Evolutionary conservation across 345 rosid species (phyloP).

Genomic region (Geranium brycei): DNA sequence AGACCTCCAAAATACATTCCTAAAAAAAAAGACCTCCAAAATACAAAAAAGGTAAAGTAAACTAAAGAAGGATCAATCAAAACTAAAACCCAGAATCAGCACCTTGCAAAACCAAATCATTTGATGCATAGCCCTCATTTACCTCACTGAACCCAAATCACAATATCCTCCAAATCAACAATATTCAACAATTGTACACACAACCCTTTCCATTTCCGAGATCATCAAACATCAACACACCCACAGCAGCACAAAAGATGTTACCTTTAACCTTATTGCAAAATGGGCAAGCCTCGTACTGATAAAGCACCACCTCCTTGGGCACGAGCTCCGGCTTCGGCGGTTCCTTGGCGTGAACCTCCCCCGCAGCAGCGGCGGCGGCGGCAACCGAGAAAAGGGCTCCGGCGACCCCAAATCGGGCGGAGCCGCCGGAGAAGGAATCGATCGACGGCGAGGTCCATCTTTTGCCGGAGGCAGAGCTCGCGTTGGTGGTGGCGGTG

Average conservation of each 20-base stretch:
- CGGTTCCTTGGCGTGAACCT: slow-evolving; percentile 45
- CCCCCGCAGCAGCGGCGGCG: slow-evolving; percentile 12
- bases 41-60: too few relatives aligned
- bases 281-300: slow-evolving; percentile 92
- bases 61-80: too few relatives aligned
- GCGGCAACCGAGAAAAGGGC: slow-evolving; percentile 17
- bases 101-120: too few relatives aligned
- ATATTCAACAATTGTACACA: background rate
- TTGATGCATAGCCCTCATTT: too few relatives aligned
- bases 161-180: background rate
- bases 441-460: slow-evolving; percentile 20
- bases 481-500: slow-evolving; percentile 12
- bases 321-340: slow-evolving; percentile 36
- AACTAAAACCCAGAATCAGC: too few relatives aligned
- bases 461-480: slow-evolving; percentile 11
- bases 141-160: background rate
- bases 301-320: slow-evolving; percentile 74
- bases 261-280: slow-evolving; percentile 89
- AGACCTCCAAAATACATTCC: too few relatives aligned
- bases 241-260: background rate
- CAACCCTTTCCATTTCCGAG: background rate
- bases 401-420: slow-evolving; percentile 22
- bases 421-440: slow-evolving; percentile 14
- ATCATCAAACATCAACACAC: background rate
- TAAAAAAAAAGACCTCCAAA: too few relatives aligned